phyloP scores from a whole-genome alignment of 306 rosid species.

The Lupinus albus region DNA sequence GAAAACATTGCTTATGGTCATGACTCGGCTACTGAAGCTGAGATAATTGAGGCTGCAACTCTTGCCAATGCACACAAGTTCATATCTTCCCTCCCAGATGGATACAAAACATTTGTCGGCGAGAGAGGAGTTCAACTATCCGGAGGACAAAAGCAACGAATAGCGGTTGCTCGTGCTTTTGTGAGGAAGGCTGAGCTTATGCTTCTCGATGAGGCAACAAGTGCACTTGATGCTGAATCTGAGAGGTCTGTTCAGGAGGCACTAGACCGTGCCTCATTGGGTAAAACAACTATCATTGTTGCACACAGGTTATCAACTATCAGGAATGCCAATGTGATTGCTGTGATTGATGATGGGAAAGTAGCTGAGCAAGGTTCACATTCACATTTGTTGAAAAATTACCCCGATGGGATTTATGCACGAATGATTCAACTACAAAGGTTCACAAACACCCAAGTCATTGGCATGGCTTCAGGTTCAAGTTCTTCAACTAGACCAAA shows the following conservation, averaged over 20 bases:
- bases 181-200: constrained; percentile 84
- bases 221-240: constrained; percentile 96
- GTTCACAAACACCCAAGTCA: constrained; percentile 75
- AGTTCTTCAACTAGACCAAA: constrained; percentile 69
- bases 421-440: constrained; percentile 94
- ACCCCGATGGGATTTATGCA: constrained; percentile 84
- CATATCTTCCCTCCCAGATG: constrained; percentile 78
- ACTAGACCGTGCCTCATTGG: constrained; percentile 79
- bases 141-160: constrained; percentile 94
- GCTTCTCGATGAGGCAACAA: constrained; percentile 96
- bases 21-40: constrained; percentile 86
- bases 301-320: constrained; percentile 90
- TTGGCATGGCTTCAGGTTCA: constrained; percentile 86
- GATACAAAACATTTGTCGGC: constrained; percentile 89
- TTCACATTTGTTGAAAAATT: constrained; percentile 86
- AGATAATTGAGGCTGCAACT: constrained; percentile 89
- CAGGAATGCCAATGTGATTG: constrained; percentile 79
- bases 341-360: constrained; percentile 97
- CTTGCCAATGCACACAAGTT: constrained; percentile 92
- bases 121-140: constrained; percentile 97
- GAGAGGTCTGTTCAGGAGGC: constrained; percentile 98
- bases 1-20: constrained; percentile 96
- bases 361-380: constrained; percentile 99
- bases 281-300: constrained; percentile 90
- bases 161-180: constrained; percentile 91